Evolutionary conservation across 495 filamentous ascomycete genomes (phyloP), one percentile per base, ranked within the genome.

Genomic region (Penicillium tannophilum): DNA sequence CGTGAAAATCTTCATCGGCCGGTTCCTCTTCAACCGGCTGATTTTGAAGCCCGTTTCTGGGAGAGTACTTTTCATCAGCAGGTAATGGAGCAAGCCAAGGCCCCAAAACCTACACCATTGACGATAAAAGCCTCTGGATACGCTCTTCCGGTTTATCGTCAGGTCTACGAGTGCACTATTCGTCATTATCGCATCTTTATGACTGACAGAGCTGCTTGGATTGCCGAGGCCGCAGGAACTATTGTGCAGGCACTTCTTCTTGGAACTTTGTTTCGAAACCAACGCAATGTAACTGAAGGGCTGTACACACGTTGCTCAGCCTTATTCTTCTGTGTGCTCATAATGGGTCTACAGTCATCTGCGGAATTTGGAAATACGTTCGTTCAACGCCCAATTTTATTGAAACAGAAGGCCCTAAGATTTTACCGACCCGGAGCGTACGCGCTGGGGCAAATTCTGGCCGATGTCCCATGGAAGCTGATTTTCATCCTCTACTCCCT

Each of bases 401-500:
- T 64, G 8, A 64, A 64, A 43, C 62, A 64, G 8, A 61, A 64
- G 41, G 17, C 42, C 23, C 58, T 51, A 9, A 41, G 54, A 51
- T 36, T 64, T 16, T 61, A 60, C 39, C 58, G 48, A 26, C 62
- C 62, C 20, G 52, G 48, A 19, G 52, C 62, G 4, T 64, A 64
- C 36, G 62, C 19, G 9, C 45, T 55, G 20, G 58, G 62, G 8
- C 50, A 48, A 2, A 46, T 61, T 6, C n/a, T 64, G 9, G 45
- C 62, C 2, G 62, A 64, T 55, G 33, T 64, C 20, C 33, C 52
- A 9, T 64, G 62, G 62, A 64, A 64, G 36, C 19, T 78, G 20
- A 80, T 82, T n/a, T 76, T 81, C 1, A 71, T 84, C 30, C 69
- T 74, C 14, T 90, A 92, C 71, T 95, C 82, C 52, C 28, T 90